Evolutionary conservation across 1,284 basidiomycete genomes (phyloP).

Genomic region (Pseudozyma tsukubaensis): DNA sequence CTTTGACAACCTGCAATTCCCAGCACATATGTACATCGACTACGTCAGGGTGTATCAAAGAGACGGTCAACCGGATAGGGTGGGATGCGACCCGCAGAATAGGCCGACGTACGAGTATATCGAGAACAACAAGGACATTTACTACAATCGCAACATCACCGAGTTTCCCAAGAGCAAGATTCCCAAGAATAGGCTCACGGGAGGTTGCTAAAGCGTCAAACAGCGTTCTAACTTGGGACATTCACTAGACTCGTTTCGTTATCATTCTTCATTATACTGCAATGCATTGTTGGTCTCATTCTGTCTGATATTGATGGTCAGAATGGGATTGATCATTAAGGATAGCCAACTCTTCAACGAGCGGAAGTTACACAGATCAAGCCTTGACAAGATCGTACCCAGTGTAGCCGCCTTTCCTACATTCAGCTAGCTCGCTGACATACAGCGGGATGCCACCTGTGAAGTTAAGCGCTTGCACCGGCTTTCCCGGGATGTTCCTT

Average conservation of each 20-base stretch:
- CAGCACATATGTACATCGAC: conserved; percentile 70
- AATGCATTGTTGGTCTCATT: background rate
- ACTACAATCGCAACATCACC: conserved; percentile 64
- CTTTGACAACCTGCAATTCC: conserved; percentile 69
- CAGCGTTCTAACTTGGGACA: background rate
- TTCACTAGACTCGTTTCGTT: background rate
- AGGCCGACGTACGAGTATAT: conserved; percentile 67
- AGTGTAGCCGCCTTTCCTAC: conserved; percentile 29
- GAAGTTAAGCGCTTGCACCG: conserved; percentile 50
- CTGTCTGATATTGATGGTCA: background rate
- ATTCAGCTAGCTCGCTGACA: conserved; percentile 46
- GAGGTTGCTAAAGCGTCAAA: conserved; percentile 20
- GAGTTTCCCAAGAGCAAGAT: conserved; percentile 45
- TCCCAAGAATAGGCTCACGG: conserved; percentile 39
- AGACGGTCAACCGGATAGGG: conserved; percentile 66
- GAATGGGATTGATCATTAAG: background rate
- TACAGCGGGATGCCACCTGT: conserved; percentile 53
- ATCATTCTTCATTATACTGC: background rate
- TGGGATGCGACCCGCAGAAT: conserved; percentile 65
- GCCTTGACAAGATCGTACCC: conserved; percentile 43
- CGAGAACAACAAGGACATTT: conserved; percentile 61
- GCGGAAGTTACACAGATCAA: background rate
- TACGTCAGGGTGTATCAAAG: conserved; percentile 72
- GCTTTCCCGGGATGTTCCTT: conserved; percentile 48
- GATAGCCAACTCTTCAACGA: background rate